Base-by-base conservation (phyloP, 495 filamentous ascomycete species). In the Daldinia childiae region DNA sequence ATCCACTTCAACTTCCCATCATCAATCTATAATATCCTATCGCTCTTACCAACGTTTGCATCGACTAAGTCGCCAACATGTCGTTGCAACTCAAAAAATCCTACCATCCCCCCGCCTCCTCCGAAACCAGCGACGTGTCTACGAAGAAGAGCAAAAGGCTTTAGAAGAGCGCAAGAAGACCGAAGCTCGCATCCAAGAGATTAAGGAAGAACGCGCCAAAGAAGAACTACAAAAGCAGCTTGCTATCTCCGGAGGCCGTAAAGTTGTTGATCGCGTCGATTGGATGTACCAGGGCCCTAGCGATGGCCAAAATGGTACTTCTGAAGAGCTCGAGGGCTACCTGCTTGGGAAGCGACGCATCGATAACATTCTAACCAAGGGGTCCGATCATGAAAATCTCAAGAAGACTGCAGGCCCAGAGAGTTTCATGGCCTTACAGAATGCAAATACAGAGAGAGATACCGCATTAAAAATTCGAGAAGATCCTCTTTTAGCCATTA, bases 261-360 rank as follows among this genome's bases (percentile, higher is more conserved):
- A 89, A 64, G 86, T 88, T 36, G 76, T 89, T 2, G 89, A 93
- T 68, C 88, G 93, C 12, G 95, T 99, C 19, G 95, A 99, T 74
- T 99, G 96, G 92, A 97, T 99, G 93, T 99, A 99, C 80, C 84
- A 89, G 71, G 95, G 94, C 1, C 93, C 95, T 8, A 90, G 91
- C 38, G 89, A 87, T 70, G 93, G 92, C 27, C 90, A 91, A 71
- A 87, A 85, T 21, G 92, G 93, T 54, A 93, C 93, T 63, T 91
- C 90, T 0, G 94, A 97, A 77, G 96, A 98, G 79, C 93, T 91
- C 87, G 95, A 99, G 73, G 93, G 92, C 7, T 98, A 97, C 76
- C 80, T 99, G 6, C 85, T 99, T 15, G 95, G 95, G 12, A 98
- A 97, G 81, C 84, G 95, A 52, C 86, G 95, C 9, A 92, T 99